Base-by-base conservation (phyloP, 208 protist genomes). In the Trypanosoma theileri region DNA sequence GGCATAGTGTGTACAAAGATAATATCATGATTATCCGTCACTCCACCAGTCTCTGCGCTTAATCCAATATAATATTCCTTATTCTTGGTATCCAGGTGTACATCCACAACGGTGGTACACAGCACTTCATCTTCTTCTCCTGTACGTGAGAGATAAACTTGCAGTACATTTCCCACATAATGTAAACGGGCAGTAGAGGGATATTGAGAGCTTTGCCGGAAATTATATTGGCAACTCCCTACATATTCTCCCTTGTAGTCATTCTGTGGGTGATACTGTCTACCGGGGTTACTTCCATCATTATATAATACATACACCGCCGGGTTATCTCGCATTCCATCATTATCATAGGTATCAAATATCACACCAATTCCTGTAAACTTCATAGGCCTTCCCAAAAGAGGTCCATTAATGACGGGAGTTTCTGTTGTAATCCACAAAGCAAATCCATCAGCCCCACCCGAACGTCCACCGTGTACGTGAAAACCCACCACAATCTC, bases 331-430 rank as follows among this genome's bases (percentile, higher is more conserved):
- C 77, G 74, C 24, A 54, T 65, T 46, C 77, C 80, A 71, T 95
- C 89, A 68, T 97, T 97, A 75, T 97, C 92, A 73, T 90, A 97
- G 28, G 87, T 86, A 73, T 97, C 89, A 44, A 97, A 92, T 24
- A 97, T 26, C 46, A 97, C 74, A 16, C 84, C 92, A 40, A 94
- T 63, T 52, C 92, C 92, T 19, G 80, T 73, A 65, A 97, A 97
- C 19, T 74, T 71, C 48, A 57, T 26, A 3, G 85, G 69, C 17
- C 80, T 81, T 12, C 89, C 89, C 62, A 91, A 83, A 16, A 97
- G 14, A 0, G 75, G 63, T n/a, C 89, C 86, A n/a, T 79, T 77
- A n/a, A 40, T 31, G 51, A 26, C 61, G 4, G 76, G 77, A 4
- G 55, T 44, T 13, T 48, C 41, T 41, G 78, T 71, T 14, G 81